Conservation (phyloP, 805 yeast genomes). For the Grigorovia transvaalensis region DNA sequence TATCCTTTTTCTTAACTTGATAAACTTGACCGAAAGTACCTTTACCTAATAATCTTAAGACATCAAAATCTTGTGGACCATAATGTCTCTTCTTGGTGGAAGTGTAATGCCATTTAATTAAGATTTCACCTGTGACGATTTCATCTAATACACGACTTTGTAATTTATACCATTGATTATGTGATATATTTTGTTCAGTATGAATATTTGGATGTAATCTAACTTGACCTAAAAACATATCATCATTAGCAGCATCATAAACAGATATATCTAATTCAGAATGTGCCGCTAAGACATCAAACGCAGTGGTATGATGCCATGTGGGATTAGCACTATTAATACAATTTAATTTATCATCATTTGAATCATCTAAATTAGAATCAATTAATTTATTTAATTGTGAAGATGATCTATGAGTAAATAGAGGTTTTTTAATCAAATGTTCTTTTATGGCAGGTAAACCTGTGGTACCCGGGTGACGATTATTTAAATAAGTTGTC, state of each 20-base stretch:
- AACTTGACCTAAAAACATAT: constrained; percentile 78
- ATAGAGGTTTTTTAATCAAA: constrained; percentile 30
- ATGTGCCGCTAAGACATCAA: constrained; percentile 79
- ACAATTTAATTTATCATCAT: neutral
- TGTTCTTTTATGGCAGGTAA: constrained; percentile 20
- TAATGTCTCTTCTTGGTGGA: constrained; percentile 62
- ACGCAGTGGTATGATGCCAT: constrained; percentile 89
- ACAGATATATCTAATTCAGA: constrained; percentile 84
- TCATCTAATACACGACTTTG: constrained; percentile 69
- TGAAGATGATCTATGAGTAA: constrained; percentile 37
- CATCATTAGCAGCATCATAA: constrained; percentile 76
- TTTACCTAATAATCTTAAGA: constrained; percentile 79
- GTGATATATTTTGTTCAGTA: constrained; percentile 26
- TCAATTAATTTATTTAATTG: constrained; percentile 27
- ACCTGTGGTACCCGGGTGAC: constrained; percentile 6
- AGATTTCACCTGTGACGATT: constrained; percentile 65
- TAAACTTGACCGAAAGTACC: constrained; percentile 98
- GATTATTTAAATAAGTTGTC: constrained; percentile 16
- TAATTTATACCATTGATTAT: constrained; percentile 65
- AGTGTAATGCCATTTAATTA: constrained; percentile 64
- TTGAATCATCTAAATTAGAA: neutral
- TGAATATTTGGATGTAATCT: constrained; percentile 52
- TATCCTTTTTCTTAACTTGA: constrained; percentile 87
- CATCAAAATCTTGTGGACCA: constrained; percentile 93
- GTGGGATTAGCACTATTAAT: constrained; percentile 35